phyloP scores from a whole-genome alignment of 2,329 filamentous ascomycete genomes.

The Ceratocystis albifundus region DNA sequence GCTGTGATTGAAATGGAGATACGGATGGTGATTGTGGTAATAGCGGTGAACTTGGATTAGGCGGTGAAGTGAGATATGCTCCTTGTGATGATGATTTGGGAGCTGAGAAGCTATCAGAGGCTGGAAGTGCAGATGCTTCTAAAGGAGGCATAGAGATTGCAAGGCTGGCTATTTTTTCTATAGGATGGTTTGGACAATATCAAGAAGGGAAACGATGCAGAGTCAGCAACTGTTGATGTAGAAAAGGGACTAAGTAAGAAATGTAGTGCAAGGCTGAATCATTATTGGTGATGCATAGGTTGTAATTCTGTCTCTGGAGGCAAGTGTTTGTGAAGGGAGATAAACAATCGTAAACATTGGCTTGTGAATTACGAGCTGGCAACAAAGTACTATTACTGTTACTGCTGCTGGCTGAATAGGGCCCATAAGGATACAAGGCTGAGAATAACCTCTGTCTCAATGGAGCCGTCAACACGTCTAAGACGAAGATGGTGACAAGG shows the following conservation, averaged over 20 bases:
- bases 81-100: not conserved
- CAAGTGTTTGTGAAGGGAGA: not conserved
- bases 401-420: not conserved
- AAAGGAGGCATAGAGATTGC: conserved; percentile 10
- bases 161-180: not conserved
- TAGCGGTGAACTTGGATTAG: not conserved
- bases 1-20: not conserved
- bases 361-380: not conserved
- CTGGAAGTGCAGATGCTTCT: not conserved
- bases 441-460: not conserved
- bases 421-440: not conserved
- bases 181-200: not conserved
- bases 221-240: not conserved
- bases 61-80: not conserved
- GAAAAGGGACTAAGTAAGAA: not conserved
- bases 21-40: not conserved
- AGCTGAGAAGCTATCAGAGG: conserved; percentile 1
- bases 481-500: not conserved
- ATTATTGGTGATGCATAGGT: not conserved
- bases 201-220: not conserved
- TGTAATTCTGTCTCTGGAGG: not conserved
- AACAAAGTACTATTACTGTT: not conserved
- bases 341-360: not conserved
- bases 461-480: not conserved
- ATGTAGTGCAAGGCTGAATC: not conserved